Evolutionary conservation across 306 rosid species (phyloP), one percentile per base, ranked within the genome.

Genomic region (Inga oerstediana): DNA sequence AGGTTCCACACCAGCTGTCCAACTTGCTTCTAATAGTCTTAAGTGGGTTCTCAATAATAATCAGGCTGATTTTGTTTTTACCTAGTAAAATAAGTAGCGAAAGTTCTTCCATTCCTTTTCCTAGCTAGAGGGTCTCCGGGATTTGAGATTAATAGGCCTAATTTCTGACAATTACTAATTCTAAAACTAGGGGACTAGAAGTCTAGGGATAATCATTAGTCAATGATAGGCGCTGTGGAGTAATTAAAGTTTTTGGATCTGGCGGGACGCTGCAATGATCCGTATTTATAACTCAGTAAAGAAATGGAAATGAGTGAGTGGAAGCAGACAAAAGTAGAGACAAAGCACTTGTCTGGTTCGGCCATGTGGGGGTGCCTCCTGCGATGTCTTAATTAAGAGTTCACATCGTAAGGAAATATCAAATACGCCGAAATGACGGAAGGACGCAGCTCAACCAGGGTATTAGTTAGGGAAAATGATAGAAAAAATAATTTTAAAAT

Each of bases 241-340:
- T 75, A 56, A 82, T 79, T 34, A 15, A 79, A 76, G 83, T 65
- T 14, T 14, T 65, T 82, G 86, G 86, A 80, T 88, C 88, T 85
- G 79, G 84, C 68, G 80, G 81, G 76, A 75, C 70, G 46, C 68
- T 73, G 69, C 62, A 66, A 51, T 66, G 69, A 76, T 79, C 15
- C 61, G 0, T 49, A 49, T 49, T 12, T 49, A 2, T 49, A 49
- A 7, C 17, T 37, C 71, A 54, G 39, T 64, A 84, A 84, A 80
- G 62, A 80, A 79, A 78, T 81, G 51, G 45, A 65, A 69, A 75
- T 27, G 73, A 71, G 80, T 79, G 54, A 12, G 59, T 61, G 43
- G 72, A 71, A 79, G 61, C 48, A 66, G 85, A 82, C 80, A 34
- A 70, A 20, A 22, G 59, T 69, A 66, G 56, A 67, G 61, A 71